Conservation (phyloP, 345 rosid genomes). For the Chamaenerion angustifolium region DNA sequence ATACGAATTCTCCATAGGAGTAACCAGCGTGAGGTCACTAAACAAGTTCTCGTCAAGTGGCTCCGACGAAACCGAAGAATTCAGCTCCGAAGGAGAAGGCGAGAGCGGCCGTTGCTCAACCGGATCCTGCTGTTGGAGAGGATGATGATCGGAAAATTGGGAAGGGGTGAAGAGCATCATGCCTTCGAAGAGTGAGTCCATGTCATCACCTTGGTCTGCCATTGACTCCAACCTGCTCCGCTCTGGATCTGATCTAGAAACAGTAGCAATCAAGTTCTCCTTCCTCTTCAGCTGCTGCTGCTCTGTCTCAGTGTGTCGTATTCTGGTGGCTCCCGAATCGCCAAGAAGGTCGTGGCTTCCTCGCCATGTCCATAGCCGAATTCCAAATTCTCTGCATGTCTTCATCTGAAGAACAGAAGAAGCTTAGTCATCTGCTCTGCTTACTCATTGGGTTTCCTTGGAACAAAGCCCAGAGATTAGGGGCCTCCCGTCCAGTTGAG, state of each 20-base stretch:
- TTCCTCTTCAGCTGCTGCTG: background rate
- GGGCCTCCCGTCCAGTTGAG: too few species aligned
- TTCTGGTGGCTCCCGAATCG: background rate
- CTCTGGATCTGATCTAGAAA: background rate
- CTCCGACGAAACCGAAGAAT: conserved; percentile 14
- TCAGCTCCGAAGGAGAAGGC: conserved; percentile 9
- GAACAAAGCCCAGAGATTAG: too few species aligned
- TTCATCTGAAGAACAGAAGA: too few species aligned
- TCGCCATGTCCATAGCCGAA: too few species aligned
- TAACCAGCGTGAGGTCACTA: conserved; percentile 61
- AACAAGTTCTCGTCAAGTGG: conserved; percentile 77
- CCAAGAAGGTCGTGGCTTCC: too few species aligned
- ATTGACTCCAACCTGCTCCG: conserved; percentile 11
- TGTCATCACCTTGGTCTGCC: conserved; percentile 18
- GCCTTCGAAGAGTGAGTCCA: conserved; percentile 84
- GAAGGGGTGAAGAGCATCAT: conserved; percentile 64
- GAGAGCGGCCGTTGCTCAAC: conserved; percentile 3
- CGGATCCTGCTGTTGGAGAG: background rate
- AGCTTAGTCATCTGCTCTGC: too few species aligned
- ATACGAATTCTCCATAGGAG: conserved; percentile 14
- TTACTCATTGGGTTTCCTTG: too few species aligned
- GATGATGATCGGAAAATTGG: conserved; percentile 16
- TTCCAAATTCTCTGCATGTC: too few species aligned
- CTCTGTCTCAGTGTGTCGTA: background rate
- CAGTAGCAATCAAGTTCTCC: conserved; percentile 2